Evolutionary conservation across 2,329 filamentous ascomycete species (phyloP).

Genomic region (Trichothecium roseum): DNA sequence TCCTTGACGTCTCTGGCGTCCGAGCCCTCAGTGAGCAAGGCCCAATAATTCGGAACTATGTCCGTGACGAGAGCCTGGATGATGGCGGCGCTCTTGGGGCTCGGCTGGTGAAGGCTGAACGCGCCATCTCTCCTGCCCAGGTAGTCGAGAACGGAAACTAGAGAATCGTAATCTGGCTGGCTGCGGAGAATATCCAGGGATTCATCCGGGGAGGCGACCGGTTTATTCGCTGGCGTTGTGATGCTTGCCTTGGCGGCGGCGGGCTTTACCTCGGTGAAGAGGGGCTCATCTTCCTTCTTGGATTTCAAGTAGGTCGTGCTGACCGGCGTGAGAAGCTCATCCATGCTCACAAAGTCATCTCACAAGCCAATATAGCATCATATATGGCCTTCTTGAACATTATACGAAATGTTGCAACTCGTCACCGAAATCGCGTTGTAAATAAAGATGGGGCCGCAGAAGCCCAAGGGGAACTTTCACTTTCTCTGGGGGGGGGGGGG

Average conservation of each 20-base stretch:
- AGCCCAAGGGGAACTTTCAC: too few relatives aligned
- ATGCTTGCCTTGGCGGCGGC: constrained; percentile 4
- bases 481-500: too few relatives aligned
- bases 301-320: constrained; percentile 38
- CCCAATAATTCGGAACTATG: constrained; percentile 78
- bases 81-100: constrained; percentile 62
- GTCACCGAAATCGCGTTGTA: too few relatives aligned
- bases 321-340: constrained; percentile 42
- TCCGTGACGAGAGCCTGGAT: constrained; percentile 63
- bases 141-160: constrained; percentile 42
- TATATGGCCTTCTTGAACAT: too few relatives aligned
- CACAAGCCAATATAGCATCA: too few relatives aligned
- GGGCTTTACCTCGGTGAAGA: constrained; percentile 25
- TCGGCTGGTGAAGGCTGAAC: constrained; percentile 31
- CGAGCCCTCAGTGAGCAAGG: constrained; percentile 40
- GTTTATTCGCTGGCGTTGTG: constrained; percentile 1
- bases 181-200: constrained; percentile 49
- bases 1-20: constrained; percentile 17
- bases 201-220: constrained; percentile 29
- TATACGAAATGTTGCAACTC: too few relatives aligned
- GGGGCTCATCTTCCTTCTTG: constrained; percentile 19
- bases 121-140: constrained; percentile 21
- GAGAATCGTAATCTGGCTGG: constrained; percentile 50
- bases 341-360: constrained; percentile 30
- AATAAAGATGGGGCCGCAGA: too few relatives aligned